phyloP scores from a whole-genome alignment of 345 rosid species.

The Eucalyptus globulus region DNA sequence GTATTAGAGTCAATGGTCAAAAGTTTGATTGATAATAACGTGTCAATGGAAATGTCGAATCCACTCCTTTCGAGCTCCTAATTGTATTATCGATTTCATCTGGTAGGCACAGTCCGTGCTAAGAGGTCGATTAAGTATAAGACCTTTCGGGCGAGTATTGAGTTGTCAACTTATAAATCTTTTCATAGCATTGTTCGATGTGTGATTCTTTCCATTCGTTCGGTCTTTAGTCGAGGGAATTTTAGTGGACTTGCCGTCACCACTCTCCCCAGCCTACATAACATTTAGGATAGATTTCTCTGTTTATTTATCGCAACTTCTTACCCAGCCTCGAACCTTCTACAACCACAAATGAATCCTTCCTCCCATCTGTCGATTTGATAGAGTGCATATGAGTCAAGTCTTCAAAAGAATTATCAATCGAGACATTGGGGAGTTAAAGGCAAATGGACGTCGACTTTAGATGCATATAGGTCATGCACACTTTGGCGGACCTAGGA shows the following conservation, averaged over 20 bases:
- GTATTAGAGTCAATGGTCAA: no score
- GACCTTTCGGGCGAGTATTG: background rate
- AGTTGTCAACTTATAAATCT: background rate
- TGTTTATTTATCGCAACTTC: background rate
- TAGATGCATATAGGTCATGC: no score
- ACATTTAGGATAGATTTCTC: background rate
- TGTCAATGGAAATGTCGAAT: no score
- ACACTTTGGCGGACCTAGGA: no score
- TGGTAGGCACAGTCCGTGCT: background rate
- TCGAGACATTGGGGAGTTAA: background rate
- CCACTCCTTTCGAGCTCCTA: background rate
- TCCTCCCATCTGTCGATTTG: background rate
- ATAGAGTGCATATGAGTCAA: background rate
- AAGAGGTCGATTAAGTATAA: background rate
- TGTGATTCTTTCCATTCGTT: background rate
- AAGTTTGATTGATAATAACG: no score
- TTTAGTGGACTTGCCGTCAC: background rate
- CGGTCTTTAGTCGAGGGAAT: background rate
- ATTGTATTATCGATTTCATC: background rate
- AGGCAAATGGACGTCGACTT: background rate
- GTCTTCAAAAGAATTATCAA: background rate
- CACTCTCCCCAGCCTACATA: background rate
- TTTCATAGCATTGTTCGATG: background rate
- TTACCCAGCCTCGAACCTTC: background rate
- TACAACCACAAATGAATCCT: background rate